Evolutionary conservation across 495 filamentous ascomycete genomes (phyloP), one percentile per base, ranked within the genome.

Genomic region (Xylaria sp.): DNA sequence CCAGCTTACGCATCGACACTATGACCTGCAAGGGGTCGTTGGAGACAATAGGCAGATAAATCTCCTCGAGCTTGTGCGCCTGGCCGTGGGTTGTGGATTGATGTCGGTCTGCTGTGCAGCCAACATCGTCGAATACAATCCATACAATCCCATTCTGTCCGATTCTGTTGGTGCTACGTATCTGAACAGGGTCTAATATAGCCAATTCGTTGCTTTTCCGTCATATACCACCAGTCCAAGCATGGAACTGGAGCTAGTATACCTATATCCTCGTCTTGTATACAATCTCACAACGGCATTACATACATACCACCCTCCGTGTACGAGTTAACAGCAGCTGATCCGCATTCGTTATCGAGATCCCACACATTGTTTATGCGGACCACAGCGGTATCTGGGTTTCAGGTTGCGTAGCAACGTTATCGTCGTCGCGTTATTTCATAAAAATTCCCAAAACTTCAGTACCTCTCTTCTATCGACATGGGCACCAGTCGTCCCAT

Each of bases 401-500:
- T 63, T 40, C 46, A 41, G 37, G 31, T 31, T 55, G 58, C 46
- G 24, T 53, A 40, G 15, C 17, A 29, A 26, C 33, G 21, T 11
- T 35, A 55, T 62, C 48, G 24, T 14, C 21, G 26, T 21, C 35
- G 2, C 43, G 29, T 63, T 15, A 63, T 9, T 35, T 24, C 15
- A 29, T 6, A 5, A 31, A 17, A 31, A 46, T 15, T 0, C 14
- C 8, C 19, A 37, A 24, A 11, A 14, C 6, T 52, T 35, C 31
- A 43, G 12, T 35, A 17, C 46, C 9, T 52, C 31, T 55, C 4
- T 33, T 1, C 21, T 19, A 44, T 61, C 72, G 48, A 66, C 40
- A 77, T 75, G 76, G 37, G 69, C 17, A 70, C 64, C 44, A 48
- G 40, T 55, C 69, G 59, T 44, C 55, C 73, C 59, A 69, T 61